A percentile compares a stretch with the other conserved stretches of the same genome.
Conservation (phyloP, 2,329 filamentous ascomycete genomes). For the Penicillium sp. region DNA sequence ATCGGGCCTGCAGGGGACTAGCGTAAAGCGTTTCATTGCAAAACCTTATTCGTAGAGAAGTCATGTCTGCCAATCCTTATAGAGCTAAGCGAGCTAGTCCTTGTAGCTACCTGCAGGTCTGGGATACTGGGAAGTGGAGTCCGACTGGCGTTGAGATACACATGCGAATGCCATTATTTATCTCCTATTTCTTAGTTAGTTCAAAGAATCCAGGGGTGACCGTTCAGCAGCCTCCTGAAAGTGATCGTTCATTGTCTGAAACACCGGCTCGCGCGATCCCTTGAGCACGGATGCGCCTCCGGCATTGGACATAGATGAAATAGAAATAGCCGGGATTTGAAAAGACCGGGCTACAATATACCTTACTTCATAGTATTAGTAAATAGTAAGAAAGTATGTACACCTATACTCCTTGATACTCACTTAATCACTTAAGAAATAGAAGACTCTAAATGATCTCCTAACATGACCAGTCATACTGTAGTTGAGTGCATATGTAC, state of each 20-base stretch:
- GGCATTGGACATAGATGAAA: not conserved
- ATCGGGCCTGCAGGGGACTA: not conserved
- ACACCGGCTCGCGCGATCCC: conserved; percentile 13
- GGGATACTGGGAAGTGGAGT: not conserved
- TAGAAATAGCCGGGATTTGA: not conserved
- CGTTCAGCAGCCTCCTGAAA: not conserved
- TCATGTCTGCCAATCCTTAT: no score
- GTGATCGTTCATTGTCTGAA: conserved; percentile 12
- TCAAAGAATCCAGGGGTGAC: not conserved
- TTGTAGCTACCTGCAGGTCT: not conserved
- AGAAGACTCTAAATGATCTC: not conserved
- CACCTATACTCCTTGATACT: not conserved
- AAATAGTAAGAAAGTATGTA: not conserved
- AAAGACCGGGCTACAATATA: not conserved
- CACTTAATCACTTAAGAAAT: not conserved
- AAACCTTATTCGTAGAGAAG: conserved; percentile 2
- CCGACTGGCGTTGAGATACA: not conserved
- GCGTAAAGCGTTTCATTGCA: not conserved
- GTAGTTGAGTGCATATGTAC: not conserved
- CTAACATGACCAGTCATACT: not conserved
- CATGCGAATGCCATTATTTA: not conserved
- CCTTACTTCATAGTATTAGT: no score
- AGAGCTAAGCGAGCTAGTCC: not conserved
- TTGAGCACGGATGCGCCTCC: conserved; percentile 12
- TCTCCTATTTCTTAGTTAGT: not conserved